Evolutionary conservation across 352 stramenopile genomes (phyloP).

Genomic region (Phytopythium kandeliae): DNA sequence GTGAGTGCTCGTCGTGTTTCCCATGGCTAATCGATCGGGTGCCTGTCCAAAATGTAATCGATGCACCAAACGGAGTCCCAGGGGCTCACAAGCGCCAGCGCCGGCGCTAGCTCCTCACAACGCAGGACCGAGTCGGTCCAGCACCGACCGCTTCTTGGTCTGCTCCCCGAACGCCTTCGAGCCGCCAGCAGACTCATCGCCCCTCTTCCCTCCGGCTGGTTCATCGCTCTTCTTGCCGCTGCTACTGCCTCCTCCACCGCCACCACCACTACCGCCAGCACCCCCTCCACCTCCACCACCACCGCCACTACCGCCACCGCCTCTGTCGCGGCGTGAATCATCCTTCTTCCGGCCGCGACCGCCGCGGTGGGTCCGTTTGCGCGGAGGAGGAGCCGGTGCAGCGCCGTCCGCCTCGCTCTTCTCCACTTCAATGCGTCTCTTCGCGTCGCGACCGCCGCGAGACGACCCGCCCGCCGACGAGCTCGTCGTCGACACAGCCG

Average conservation of each 20-base stretch:
- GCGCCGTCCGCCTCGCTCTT: slow-evolving; percentile 5
- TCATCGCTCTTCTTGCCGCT: slow-evolving; percentile 41
- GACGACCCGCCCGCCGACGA: slow-evolving; percentile 25
- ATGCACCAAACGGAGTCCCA: neutral
- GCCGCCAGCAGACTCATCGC: too few relatives aligned
- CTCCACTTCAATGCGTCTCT: slow-evolving; percentile 56
- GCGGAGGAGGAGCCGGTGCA: slow-evolving; percentile 1
- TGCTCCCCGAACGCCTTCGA: slow-evolving; percentile 52
- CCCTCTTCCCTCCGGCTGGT: slow-evolving; percentile 12
- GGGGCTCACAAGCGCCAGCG: too few relatives aligned
- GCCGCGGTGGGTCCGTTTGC: slow-evolving; percentile 8
- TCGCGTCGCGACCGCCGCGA: slow-evolving; percentile 18
- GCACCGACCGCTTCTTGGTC: slow-evolving; percentile 77
- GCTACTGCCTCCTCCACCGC: neutral
- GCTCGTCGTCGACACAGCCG: slow-evolving; percentile 11
- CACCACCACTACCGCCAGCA: too few relatives aligned
- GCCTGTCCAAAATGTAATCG: neutral
- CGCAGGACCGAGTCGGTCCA: slow-evolving; percentile 76
- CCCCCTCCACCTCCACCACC: too few relatives aligned
- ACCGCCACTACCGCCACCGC: too few relatives aligned
- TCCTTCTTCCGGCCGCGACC: slow-evolving; percentile 23
- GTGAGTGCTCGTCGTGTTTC: too few relatives aligned
- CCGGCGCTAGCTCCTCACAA: slow-evolving; percentile 17
- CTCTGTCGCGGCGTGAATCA: neutral
- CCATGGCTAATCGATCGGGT: too few relatives aligned